Base-by-base conservation (phyloP, 2,329 filamentous ascomycete species). In the Trichoderma sp. region DNA sequence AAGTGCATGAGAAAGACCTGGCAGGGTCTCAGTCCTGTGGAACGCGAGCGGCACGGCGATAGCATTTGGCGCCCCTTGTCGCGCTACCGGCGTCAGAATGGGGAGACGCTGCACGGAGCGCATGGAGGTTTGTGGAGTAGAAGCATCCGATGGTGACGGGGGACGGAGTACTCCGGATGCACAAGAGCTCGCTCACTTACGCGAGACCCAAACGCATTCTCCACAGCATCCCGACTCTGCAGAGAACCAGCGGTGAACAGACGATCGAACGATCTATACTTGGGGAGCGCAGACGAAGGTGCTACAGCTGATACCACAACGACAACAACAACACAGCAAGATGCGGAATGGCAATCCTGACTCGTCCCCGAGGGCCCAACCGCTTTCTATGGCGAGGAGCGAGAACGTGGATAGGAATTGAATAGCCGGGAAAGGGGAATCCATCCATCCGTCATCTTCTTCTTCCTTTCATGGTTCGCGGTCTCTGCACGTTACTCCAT, bases 61-160 rank as follows among this genome's bases (percentile, higher is more conserved):
- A 55, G 59, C 48, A 62, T 62, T 62, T 62, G 48, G 59, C 59
- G 48, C 50, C 59, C 59, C 59, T 62, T 26, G 59, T 62, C 61
- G 65, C 65, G 61, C 61, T 64, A 66, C 61, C 39, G 61, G 65
- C 65, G 65, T 64, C 55, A 64, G 65, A 66, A 66, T 47, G 56
- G 48, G 26, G 63, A 65, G 59, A 61, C 50, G 62, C 62, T 57
- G 62, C 62, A 57, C 51, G 51, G 43, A 62, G 59, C 59, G 59
- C 59, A 62, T 62, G 56, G 56, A 59, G 63, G 55, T 24, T 52
- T 54, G 63, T 59, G 54, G 55, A 59, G 55, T 54, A 55, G 63
- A 52, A 43, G 48, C 59, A 62, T 60, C 63, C 48, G 55, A 65
- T 54, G 47, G 55, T 65, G 63, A 65, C 63, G 55, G 54, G 55